Conservation (phyloP, 306 rosid genomes). For the Rosa lucieae region DNA sequence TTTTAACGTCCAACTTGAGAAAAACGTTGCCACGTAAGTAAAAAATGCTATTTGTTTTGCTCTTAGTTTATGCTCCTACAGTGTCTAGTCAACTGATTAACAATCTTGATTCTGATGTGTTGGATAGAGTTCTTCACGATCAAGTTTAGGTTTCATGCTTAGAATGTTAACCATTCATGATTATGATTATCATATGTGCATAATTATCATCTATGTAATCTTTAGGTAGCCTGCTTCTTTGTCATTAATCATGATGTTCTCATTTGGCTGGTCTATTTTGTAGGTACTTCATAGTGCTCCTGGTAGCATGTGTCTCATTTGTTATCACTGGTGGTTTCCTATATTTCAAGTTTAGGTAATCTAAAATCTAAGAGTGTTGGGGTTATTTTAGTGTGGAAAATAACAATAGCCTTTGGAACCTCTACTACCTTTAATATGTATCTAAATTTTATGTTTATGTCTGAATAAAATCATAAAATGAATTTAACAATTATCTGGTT, state of each 20-base stretch:
- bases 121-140: constrained; percentile 13
- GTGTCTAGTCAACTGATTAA: constrained; percentile 9
- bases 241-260: constrained; percentile 11
- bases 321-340: constrained; percentile 77
- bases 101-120: neutral
- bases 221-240: neutral
- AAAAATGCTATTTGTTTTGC: neutral
- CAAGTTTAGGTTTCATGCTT: neutral
- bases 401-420: neutral
- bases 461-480: neutral
- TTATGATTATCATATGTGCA: neutral
- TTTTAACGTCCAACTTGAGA: constrained; percentile 82
- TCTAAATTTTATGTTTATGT: neutral
- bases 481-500: neutral
- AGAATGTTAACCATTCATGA: no score
- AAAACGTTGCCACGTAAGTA: constrained; percentile 95
- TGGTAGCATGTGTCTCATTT: constrained; percentile 76
- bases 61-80: neutral
- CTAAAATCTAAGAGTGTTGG: constrained; percentile 20
- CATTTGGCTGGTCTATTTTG: constrained; percentile 19
- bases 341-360: constrained; percentile 85
- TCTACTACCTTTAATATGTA: neutral
- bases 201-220: neutral
- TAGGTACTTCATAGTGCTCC: constrained; percentile 83
- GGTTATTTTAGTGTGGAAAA: neutral